Evolutionary conservation across 2,329 filamentous ascomycete species (phyloP).

Genomic region (Alternaria angustiovoidea): DNA sequence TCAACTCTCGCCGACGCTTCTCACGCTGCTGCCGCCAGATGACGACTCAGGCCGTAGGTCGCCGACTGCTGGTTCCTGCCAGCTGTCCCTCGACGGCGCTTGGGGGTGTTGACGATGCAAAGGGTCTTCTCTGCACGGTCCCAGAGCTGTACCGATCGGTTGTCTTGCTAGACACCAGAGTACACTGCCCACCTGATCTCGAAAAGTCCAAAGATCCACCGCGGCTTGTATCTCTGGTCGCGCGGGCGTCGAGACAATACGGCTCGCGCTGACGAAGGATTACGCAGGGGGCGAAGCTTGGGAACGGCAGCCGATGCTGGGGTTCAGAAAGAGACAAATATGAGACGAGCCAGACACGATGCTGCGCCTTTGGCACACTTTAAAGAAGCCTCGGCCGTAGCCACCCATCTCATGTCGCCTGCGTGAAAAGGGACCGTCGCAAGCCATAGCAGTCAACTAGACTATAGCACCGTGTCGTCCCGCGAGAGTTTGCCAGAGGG

Average conservation of each 20-base stretch:
- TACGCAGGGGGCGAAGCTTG: conserved; percentile 27
- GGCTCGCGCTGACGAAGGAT: conserved; percentile 38
- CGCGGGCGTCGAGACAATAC: conserved; percentile 32
- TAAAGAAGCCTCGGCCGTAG: conserved; percentile 26
- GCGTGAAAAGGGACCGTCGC: conserved; percentile 14
- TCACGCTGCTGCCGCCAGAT: conserved; percentile 20
- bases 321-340: conserved; percentile 29
- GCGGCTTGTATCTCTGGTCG: conserved; percentile 12
- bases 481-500: conserved; percentile 16
- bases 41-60: conserved; percentile 16
- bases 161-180: conserved; percentile 19
- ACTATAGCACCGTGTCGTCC: conserved; percentile 27
- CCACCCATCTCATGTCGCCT: conserved; percentile 39
- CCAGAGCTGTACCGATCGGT: conserved; percentile 40
- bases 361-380: conserved; percentile 31
- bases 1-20: conserved; percentile 24
- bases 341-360: conserved; percentile 41
- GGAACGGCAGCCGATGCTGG: conserved; percentile 29
- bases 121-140: conserved; percentile 17
- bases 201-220: conserved; percentile 10
- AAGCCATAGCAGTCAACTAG: conserved; percentile 17
- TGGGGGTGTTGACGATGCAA: conserved; percentile 7
- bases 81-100: conserved; percentile 3
- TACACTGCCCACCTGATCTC: conserved; percentile 6
- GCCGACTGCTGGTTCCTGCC: conserved; percentile 19